Evolutionary conservation across 1,139 yeast genomes (phyloP).

Genomic region (Kurtzmaniella quercitrusa): DNA sequence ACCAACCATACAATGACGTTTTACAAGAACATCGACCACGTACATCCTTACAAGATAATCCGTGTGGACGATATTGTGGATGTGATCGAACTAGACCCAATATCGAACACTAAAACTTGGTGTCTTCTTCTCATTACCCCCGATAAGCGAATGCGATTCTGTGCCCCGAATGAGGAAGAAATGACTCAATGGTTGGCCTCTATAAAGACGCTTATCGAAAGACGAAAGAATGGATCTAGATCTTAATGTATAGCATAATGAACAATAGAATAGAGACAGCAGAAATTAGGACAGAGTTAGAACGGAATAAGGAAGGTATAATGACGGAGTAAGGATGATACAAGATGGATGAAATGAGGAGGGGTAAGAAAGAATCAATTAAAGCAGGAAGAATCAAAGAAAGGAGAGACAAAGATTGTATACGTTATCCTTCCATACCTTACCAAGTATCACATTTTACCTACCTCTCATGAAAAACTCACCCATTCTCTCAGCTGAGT

Average conservation of each 20-base stretch:
- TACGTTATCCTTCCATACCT: too few relatives aligned
- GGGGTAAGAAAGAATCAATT: too few relatives aligned
- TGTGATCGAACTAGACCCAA: constrained; percentile 50
- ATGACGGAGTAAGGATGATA: too few relatives aligned
- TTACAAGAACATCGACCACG: constrained; percentile 29
- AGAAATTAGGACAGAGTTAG: too few relatives aligned
- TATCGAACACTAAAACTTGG: constrained; percentile 38
- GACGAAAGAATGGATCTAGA: not conserved
- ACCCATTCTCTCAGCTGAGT: too few relatives aligned
- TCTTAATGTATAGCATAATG: not conserved
- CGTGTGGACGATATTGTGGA: constrained; percentile 39
- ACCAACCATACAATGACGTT: constrained; percentile 39
- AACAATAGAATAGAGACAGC: too few relatives aligned
- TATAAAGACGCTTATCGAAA: constrained; percentile 22
- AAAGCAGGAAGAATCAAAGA: too few relatives aligned
- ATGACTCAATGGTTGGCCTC: constrained; percentile 49
- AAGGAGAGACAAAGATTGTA: too few relatives aligned
- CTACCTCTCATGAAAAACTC: too few relatives aligned
- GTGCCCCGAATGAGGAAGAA: constrained; percentile 44
- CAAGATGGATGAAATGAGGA: too few relatives aligned
- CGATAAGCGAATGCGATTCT: constrained; percentile 38
- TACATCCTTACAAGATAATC: constrained; percentile 24
- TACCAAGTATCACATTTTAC: too few relatives aligned
- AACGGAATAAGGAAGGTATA: too few relatives aligned
- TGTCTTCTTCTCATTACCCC: constrained; percentile 49